A percentile compares a stretch with the other conserved stretches of the same genome.
Conservation (phyloP, 805 yeast genomes). For the Lachancea dasiensis region DNA sequence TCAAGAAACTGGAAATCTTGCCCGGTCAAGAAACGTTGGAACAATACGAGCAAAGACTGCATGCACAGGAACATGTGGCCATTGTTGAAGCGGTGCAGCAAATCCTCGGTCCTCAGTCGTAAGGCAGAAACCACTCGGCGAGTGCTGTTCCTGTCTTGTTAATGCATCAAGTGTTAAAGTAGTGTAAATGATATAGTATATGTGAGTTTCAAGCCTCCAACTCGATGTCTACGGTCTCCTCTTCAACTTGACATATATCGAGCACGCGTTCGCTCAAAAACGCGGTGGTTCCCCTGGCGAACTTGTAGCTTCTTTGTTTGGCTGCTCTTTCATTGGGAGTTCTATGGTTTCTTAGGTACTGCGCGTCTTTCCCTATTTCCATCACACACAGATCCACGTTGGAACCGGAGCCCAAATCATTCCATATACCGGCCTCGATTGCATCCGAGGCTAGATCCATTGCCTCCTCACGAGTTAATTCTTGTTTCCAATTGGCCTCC, state of each 20-base stretch:
- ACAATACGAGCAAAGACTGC: conserved; percentile 76
- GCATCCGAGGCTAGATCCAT: conserved; percentile 85
- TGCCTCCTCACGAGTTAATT: conserved; percentile 82
- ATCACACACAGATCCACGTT: conserved; percentile 96
- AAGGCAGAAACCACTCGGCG: background rate
- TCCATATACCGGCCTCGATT: conserved; percentile 97
- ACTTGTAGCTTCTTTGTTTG: conserved; percentile 79
- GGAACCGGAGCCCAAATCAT: conserved; percentile 97
- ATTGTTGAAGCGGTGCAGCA: conserved; percentile 85
- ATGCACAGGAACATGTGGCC: conserved; percentile 77
- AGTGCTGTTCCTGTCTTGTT: background rate
- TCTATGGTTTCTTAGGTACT: conserved; percentile 74
- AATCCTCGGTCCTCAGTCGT: conserved; percentile 36
- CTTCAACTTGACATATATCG: conserved; percentile 62
- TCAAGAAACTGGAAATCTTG: conserved; percentile 64
- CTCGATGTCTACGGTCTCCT: conserved; percentile 42
- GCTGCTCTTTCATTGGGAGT: conserved; percentile 84
- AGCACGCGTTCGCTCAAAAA: conserved; percentile 63
- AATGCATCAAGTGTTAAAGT: conserved; percentile 5
- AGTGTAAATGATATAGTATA: conserved; percentile 2
- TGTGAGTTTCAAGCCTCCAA: conserved; percentile 7
- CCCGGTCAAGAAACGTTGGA: conserved; percentile 69
- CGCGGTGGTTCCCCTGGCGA: conserved; percentile 91
- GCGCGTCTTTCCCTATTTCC: conserved; percentile 89
- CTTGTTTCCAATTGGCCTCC: conserved; percentile 81